phyloP scores from a whole-genome alignment of 139 green algal genomes.

The Picochlorum sp. region DNA sequence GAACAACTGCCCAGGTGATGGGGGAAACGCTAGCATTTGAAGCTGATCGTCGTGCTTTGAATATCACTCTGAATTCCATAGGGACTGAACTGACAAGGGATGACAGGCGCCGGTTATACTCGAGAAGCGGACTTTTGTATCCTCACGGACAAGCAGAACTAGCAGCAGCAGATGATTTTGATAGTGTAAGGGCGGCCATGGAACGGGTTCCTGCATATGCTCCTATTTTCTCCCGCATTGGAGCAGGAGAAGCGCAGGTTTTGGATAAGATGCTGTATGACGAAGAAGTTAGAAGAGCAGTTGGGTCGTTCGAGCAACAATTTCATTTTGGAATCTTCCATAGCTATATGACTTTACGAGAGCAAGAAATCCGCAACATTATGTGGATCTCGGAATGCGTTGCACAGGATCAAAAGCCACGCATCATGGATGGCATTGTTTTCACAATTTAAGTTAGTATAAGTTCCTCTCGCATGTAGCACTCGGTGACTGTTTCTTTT shows the following conservation, averaged over 20 bases:
- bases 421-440: constrained; percentile 68
- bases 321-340: constrained; percentile 91
- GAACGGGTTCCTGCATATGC: constrained; percentile 77
- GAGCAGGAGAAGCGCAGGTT: constrained; percentile 80
- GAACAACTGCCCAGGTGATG: constrained; percentile 86
- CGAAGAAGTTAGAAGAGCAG: constrained; percentile 72
- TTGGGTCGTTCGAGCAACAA: constrained; percentile 79
- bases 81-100: constrained; percentile 94
- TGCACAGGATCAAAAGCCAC: constrained; percentile 78
- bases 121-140: constrained; percentile 89
- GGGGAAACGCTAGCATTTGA: constrained; percentile 89
- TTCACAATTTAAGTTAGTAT: constrained; percentile 35
- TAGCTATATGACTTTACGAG: constrained; percentile 77
- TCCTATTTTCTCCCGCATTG: constrained; percentile 75
- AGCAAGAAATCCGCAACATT: constrained; percentile 91
- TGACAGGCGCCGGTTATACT: constrained; percentile 90
- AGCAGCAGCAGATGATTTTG: constrained; percentile 88
- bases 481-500: too few relatives aligned
- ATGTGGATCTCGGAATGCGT: constrained; percentile 94
- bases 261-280: constrained; percentile 92
- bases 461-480: too few relatives aligned
- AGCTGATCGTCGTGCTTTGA: constrained; percentile 90
- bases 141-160: constrained; percentile 88
- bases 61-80: constrained; percentile 98
- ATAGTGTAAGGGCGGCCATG: constrained; percentile 83